Base-by-base conservation (phyloP, 108 stramenopile species). In the Stephanodiscus minutulus region DNA sequence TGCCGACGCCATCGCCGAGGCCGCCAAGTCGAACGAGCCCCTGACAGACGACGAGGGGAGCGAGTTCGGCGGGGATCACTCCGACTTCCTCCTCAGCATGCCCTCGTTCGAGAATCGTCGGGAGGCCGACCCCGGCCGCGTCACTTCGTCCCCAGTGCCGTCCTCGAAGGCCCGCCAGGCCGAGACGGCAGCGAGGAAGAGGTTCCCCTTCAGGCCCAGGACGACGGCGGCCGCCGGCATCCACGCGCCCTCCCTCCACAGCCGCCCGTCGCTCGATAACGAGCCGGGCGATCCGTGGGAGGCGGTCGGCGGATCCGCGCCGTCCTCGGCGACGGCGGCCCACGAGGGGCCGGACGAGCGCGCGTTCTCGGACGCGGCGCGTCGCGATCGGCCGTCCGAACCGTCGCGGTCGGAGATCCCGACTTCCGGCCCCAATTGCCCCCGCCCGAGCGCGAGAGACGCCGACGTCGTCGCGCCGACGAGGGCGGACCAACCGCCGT, bases 1-100 rank as follows among this genome's bases (percentile, higher is more conserved):
- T 5, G 76, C 68, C 9, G 76, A 70, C 36, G 68, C 76, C 12
- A 77, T 77, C 33, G 68, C 68, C 1, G 76, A 70, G 67, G 76
- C 76, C 7, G 61, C 76, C 17, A 49, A 52, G 54, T 77, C 68
- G 1, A 70, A 70, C 22, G 76, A 77, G 54, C 68, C 68, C 28
- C 31, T 70, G 43, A 77, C 76, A 1, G 75, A 76, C 33, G 75
- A 76, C 33, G 70, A 71, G 49, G 60, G 61, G 20, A 77, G 68
- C 60, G 76, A 77, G 35, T 47, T 54, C 35, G 68, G 58, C 5
- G 74, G 20, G 10, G 50, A 36, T 47, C 66, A 56, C 36, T 48
- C 61, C 6, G 67, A 52, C 50, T 77, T 77, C 44, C 36, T 77
- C 13, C 67, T 68, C 22, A 64, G 41, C 55, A 39, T 61, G 25